These are phyloP conservation scores for Ophiostoma ips DNA, from an alignment of 2,329 filamentous ascomycete genomes.

Conservation along the genomic window DNA sequence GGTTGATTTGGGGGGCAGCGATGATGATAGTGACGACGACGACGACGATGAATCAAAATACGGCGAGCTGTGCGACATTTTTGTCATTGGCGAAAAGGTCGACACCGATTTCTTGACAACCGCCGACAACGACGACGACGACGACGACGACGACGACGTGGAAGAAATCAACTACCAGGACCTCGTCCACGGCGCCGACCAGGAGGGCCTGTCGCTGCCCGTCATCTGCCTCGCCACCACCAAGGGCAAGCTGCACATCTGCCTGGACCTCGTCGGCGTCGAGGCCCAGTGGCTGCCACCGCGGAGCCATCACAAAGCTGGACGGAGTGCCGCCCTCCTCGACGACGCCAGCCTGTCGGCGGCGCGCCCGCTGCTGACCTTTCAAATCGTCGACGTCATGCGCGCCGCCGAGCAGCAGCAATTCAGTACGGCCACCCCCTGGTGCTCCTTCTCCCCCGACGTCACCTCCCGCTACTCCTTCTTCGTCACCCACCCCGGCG, in stretches of 20 bases:
- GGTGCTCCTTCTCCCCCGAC: constrained; percentile 50
- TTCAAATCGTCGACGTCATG: constrained; percentile 49
- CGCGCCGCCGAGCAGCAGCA: constrained; percentile 38
- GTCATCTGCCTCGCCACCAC: constrained; percentile 46
- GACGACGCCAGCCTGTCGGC: constrained; percentile 21
- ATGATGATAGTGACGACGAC: no score
- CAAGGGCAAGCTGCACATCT: constrained; percentile 47
- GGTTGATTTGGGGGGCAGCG: no score
- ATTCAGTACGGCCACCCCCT: constrained; percentile 29
- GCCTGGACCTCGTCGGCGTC: constrained; percentile 46
- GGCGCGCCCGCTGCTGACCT: constrained; percentile 39
- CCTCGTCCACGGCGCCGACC: constrained; percentile 36
- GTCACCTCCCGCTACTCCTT: constrained; percentile 49
- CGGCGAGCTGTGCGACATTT: constrained; percentile 46
- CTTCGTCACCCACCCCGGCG: constrained; percentile 46
- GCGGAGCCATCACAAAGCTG: constrained; percentile 25
- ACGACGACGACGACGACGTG: constrained; percentile 44
- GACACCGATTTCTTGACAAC: constrained; percentile 46
- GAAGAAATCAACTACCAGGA: constrained; percentile 24
- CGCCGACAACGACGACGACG: background rate
- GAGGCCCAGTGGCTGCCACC: constrained; percentile 54
- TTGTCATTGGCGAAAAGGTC: constrained; percentile 48
- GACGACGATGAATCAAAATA: constrained; percentile 42
- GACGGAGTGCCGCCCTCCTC: background rate
- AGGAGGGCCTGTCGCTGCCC: constrained; percentile 45